phyloP scores from a whole-genome alignment of 768 basidiomycete genomes.

The Termitomyces sp. region DNA sequence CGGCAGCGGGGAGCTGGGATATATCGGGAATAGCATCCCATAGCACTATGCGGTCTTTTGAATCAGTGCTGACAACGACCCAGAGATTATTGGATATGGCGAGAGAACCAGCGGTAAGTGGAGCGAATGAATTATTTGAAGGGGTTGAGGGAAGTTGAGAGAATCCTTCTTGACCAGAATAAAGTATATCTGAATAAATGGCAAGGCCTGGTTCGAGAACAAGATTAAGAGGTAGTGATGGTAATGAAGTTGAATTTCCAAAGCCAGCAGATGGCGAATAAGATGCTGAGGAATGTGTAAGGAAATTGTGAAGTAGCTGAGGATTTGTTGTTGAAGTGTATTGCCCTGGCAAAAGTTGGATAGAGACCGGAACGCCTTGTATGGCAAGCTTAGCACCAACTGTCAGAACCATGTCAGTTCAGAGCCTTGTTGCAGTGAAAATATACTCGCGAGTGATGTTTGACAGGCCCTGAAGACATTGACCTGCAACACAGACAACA shows the following conservation, averaged over 20 bases:
- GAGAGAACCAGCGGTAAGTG: slow-evolving; percentile 58
- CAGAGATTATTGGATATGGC: slow-evolving; percentile 67
- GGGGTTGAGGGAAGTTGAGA: slow-evolving; percentile 51
- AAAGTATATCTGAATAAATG: slow-evolving; percentile 59
- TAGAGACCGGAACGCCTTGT: slow-evolving; percentile 44
- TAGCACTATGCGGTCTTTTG: slow-evolving; percentile 58
- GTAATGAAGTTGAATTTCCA: slow-evolving; percentile 46
- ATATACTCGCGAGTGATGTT: slow-evolving; percentile 60
- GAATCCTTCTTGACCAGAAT: slow-evolving; percentile 64
- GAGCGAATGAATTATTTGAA: slow-evolving; percentile 42
- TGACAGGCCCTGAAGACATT: slow-evolving; percentile 79
- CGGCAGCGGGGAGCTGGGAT: slow-evolving; percentile 56
- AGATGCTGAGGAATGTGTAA: slow-evolving; percentile 63
- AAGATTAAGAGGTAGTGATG: slow-evolving; percentile 66
- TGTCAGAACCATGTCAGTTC: slow-evolving; percentile 23
- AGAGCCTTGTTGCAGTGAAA: not conserved
- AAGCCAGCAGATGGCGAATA: slow-evolving; percentile 64
- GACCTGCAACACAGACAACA: slow-evolving; percentile 83
- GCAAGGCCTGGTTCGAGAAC: slow-evolving; percentile 65
- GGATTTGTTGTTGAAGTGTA: slow-evolving; percentile 73
- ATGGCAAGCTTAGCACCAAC: slow-evolving; percentile 70
- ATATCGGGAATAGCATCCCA: slow-evolving; percentile 82
- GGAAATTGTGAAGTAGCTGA: slow-evolving; percentile 61
- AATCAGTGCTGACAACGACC: slow-evolving; percentile 59
- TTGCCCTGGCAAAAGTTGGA: slow-evolving; percentile 74